These are phyloP conservation scores for Stephania yunnanensis DNA, from an alignment of 164 flowering plant species.

Conservation along the genomic window DNA sequence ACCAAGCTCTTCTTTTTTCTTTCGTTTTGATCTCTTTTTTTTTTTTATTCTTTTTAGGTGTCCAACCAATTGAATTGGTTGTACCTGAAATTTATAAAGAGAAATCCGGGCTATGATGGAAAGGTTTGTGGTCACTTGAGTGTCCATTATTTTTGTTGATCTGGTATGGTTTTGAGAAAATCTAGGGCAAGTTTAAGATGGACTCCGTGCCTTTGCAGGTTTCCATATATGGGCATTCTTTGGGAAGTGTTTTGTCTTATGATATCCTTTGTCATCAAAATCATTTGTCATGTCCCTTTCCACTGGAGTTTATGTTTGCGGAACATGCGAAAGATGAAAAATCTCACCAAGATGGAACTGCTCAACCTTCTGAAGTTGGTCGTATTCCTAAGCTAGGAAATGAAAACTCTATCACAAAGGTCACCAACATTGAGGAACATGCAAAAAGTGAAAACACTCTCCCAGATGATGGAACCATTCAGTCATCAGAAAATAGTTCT, in stretches of 20 bases:
- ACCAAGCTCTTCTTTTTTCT: neutral
- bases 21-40: neutral
- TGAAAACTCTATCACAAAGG: constrained; percentile 8
- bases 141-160: neutral
- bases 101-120: constrained; percentile 98
- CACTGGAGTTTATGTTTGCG: constrained; percentile 61
- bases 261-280: constrained; percentile 99
- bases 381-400: constrained; percentile 18
- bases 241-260: constrained; percentile 97
- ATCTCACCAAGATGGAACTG: constrained; percentile 15
- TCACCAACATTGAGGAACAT: constrained; percentile 15
- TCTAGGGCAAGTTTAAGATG: neutral
- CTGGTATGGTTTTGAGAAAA: neutral
- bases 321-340: constrained; percentile 27
- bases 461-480: no score
- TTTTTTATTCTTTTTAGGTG: constrained; percentile 42
- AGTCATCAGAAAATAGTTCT: no score
- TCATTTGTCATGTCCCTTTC: constrained; percentile 63
- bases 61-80: constrained; percentile 82
- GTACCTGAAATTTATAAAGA: constrained; percentile 75
- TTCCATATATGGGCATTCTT: constrained; percentile 91
- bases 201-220: constrained; percentile 40
- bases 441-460: no score
- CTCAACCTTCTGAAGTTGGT: constrained; percentile 17
- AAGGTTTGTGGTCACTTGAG: constrained; percentile 49